Conservation (phyloP, 2,329 filamentous ascomycete genomes). For the Aureobasidium sp. region DNA sequence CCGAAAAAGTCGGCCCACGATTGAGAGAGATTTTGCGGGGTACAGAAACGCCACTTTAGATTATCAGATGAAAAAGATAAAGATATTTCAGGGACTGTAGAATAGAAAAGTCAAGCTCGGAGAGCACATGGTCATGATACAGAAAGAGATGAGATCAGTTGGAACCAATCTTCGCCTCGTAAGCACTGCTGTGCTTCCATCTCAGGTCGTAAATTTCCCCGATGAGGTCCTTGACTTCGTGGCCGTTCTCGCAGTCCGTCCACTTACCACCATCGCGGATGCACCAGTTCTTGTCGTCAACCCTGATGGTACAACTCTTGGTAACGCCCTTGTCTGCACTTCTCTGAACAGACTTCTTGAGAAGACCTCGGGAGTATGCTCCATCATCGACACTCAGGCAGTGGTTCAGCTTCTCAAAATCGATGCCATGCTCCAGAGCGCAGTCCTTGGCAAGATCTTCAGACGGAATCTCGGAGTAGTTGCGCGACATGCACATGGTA, state of each 20-base stretch:
- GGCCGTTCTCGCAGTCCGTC: constrained; percentile 67
- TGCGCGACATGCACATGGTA: constrained; percentile 75
- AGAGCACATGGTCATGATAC: too few relatives aligned
- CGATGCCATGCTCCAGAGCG: constrained; percentile 82
- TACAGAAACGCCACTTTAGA: constrained; percentile 10
- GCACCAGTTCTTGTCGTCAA: constrained; percentile 76
- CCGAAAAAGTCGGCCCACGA: constrained; percentile 12
- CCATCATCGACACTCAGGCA: constrained; percentile 75
- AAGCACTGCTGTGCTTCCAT: constrained; percentile 44
- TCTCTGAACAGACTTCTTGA: constrained; percentile 61
- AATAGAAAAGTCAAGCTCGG: not conserved
- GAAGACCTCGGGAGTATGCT: constrained; percentile 58
- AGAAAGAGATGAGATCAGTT: not conserved
- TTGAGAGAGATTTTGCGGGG: constrained; percentile 1
- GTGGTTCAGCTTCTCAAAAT: constrained; percentile 71
- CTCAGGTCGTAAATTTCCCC: constrained; percentile 51
- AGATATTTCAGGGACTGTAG: not conserved
- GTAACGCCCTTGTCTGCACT: constrained; percentile 44
- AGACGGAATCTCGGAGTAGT: constrained; percentile 72
- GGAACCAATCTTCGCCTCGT: not conserved
- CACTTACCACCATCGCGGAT: constrained; percentile 72
- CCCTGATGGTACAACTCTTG: constrained; percentile 47
- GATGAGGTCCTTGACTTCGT: constrained; percentile 65
- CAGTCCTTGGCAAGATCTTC: constrained; percentile 76
- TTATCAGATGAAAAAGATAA: constrained; percentile 13